Evolutionary conservation across 2,329 filamentous ascomycete genomes (phyloP).

Genomic region (Alternaria tenuissima): DNA sequence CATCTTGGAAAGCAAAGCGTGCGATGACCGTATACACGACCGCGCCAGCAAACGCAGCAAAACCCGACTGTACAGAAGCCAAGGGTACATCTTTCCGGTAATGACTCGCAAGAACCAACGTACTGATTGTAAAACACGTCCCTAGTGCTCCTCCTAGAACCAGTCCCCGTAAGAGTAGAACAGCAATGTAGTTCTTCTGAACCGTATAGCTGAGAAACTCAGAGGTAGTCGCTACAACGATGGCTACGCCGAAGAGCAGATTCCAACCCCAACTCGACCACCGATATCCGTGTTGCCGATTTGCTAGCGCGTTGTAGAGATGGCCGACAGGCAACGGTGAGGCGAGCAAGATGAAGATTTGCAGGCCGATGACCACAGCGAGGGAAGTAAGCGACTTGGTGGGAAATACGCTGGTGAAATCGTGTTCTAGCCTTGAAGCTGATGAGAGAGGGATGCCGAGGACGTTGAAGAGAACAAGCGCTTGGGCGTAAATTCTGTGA

Average conservation of each 20-base stretch:
- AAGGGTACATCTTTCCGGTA: conserved; percentile 39
- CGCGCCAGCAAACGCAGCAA: conserved; percentile 25
- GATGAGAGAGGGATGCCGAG: conserved; percentile 37
- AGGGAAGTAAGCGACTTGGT: conserved; percentile 14
- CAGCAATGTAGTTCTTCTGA: background rate
- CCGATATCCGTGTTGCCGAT: background rate
- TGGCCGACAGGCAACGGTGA: background rate
- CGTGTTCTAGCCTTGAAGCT: conserved; percentile 32
- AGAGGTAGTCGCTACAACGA: background rate
- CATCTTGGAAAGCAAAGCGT: conserved; percentile 1
- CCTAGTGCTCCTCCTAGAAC: conserved; percentile 28
- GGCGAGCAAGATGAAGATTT: conserved; percentile 27
- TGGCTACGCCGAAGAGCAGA: background rate
- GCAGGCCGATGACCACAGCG: conserved; percentile 17
- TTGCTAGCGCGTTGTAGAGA: conserved; percentile 5
- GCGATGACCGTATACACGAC: conserved; percentile 20
- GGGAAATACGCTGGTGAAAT: conserved; percentile 24
- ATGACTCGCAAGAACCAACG: conserved; percentile 28
- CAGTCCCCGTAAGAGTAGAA: conserved; percentile 21
- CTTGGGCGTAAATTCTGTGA: conserved; percentile 26
- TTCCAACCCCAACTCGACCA: background rate
- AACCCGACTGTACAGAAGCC: conserved; percentile 45
- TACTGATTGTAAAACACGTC: conserved; percentile 18
- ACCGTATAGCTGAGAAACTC: conserved; percentile 1
- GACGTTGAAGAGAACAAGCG: conserved; percentile 36